phyloP scores from a whole-genome alignment of 108 stramenopile genomes.

The Pseudonitzschia multistriata region DNA sequence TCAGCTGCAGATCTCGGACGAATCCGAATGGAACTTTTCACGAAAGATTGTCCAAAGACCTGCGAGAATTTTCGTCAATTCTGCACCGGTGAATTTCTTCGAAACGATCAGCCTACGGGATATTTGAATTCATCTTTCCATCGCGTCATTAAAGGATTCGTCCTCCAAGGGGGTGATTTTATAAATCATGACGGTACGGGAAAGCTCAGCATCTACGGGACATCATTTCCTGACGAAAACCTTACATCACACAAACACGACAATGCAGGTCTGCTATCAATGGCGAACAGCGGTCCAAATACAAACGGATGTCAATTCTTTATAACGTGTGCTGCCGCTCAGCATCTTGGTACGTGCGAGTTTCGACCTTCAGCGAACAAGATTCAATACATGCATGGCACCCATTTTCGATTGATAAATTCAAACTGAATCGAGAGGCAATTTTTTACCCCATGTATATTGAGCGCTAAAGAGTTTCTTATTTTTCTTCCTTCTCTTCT shows the following conservation, averaged over 20 bases:
- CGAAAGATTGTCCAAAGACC: slow-evolving; percentile 90
- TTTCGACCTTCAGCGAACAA: neutral
- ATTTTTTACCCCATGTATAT: neutral
- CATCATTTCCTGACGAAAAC: slow-evolving; percentile 94
- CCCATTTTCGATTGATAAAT: too few species aligned
- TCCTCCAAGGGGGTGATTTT: slow-evolving; percentile 85
- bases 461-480: neutral
- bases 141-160: slow-evolving; percentile 90
- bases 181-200: slow-evolving; percentile 90
- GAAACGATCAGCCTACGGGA: slow-evolving; percentile 87
- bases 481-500: neutral
- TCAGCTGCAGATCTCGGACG: slow-evolving; percentile 80
- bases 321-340: slow-evolving; percentile 86
- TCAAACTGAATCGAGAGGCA: too few species aligned
- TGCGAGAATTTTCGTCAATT: slow-evolving; percentile 48
- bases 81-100: slow-evolving; percentile 72
- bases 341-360: slow-evolving; percentile 16
- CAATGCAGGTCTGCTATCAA: slow-evolving; percentile 86
- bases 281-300: slow-evolving; percentile 93
- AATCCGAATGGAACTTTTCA: slow-evolving; percentile 95
- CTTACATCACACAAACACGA: slow-evolving; percentile 81
- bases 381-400: too few species aligned
- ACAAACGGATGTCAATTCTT: slow-evolving; percentile 97
- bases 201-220: slow-evolving; percentile 74
- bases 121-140: slow-evolving; percentile 93